Percentiles rank a stretch among this genome's conserved stretches.
Conservation (phyloP, 768 basidiomycete species). For the Hemileccinum impolitum region DNA sequence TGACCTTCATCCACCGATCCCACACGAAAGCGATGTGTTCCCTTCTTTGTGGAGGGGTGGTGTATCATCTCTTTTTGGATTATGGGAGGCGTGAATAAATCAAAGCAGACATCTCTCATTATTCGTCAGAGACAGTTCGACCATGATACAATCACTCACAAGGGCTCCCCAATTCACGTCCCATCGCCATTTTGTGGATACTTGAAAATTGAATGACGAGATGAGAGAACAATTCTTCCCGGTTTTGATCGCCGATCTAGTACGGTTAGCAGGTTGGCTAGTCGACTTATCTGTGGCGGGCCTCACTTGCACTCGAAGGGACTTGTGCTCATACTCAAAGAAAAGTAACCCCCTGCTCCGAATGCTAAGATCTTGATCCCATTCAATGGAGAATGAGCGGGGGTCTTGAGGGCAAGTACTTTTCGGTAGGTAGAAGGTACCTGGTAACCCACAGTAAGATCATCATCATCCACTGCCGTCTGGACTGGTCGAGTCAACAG, state of each 20-base stretch:
- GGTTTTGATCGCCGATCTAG: slow-evolving; percentile 59
- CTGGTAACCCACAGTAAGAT: slow-evolving; percentile 11
- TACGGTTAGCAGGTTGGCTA: neutral
- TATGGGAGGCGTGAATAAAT: slow-evolving; percentile 60
- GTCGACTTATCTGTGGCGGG: neutral
- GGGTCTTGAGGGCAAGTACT: slow-evolving; percentile 26
- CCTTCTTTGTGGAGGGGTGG: slow-evolving; percentile 38
- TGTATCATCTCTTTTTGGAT: slow-evolving; percentile 58
- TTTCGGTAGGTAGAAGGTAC: slow-evolving; percentile 27
- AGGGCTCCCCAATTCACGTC: slow-evolving; percentile 56
- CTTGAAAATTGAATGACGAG: slow-evolving; percentile 54
- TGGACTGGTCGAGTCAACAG: slow-evolving; percentile 24
- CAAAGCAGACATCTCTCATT: slow-evolving; percentile 62
- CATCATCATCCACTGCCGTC: neutral
- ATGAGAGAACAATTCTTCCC: slow-evolving; percentile 47
- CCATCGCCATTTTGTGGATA: slow-evolving; percentile 58
- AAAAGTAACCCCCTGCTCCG: slow-evolving; percentile 50
- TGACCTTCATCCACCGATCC: slow-evolving; percentile 60
- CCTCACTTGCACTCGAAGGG: slow-evolving; percentile 57
- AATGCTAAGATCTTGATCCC: slow-evolving; percentile 49
- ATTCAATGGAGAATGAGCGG: slow-evolving; percentile 68
- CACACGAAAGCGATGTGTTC: slow-evolving; percentile 53
- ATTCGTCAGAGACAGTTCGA: slow-evolving; percentile 10
- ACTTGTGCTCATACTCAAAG: slow-evolving; percentile 68
- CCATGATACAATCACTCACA: slow-evolving; percentile 40